These are phyloP conservation scores for Akanthomyces muscarius DNA, from an alignment of 2,329 filamentous ascomycete genomes.

Conservation along the genomic window DNA sequence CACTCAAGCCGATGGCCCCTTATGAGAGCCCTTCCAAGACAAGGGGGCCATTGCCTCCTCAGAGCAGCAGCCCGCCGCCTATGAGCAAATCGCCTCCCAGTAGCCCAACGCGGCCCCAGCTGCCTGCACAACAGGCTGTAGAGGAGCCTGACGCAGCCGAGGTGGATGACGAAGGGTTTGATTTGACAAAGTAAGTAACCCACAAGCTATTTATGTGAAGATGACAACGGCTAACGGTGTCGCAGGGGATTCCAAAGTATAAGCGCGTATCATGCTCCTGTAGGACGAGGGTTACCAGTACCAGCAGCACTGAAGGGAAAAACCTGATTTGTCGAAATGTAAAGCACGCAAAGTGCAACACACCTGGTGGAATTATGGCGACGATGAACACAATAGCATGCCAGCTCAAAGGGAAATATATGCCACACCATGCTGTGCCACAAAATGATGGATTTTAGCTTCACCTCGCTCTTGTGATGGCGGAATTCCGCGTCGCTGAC, in stretches of 20 bases:
- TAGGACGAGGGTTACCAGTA: slow-evolving; percentile 44
- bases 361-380: neutral
- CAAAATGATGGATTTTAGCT: neutral
- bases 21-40: slow-evolving; percentile 60
- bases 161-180: slow-evolving; percentile 48
- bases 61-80: slow-evolving; percentile 56
- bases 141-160: slow-evolving; percentile 26
- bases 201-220: neutral
- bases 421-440: neutral
- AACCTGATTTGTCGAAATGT: slow-evolving; percentile 20
- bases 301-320: slow-evolving; percentile 38
- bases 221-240: slow-evolving; percentile 20
- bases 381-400: neutral
- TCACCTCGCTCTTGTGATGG: neutral
- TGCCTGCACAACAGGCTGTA: slow-evolving; percentile 23
- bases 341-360: neutral
- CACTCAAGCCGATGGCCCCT: slow-evolving; percentile 46
- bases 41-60: slow-evolving; percentile 37
- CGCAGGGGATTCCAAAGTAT: slow-evolving; percentile 64
- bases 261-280: slow-evolving; percentile 56
- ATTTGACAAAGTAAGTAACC: slow-evolving; percentile 53
- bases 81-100: slow-evolving; percentile 48
- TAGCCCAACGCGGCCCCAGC: slow-evolving; percentile 46
- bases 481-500: neutral
- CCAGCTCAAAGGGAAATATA: neutral